Percentiles rank a stretch among this genome's conserved stretches.
These are phyloP conservation scores for Candida chauliodis DNA, from an alignment of 805 yeast species.

Conservation along the genomic window DNA sequence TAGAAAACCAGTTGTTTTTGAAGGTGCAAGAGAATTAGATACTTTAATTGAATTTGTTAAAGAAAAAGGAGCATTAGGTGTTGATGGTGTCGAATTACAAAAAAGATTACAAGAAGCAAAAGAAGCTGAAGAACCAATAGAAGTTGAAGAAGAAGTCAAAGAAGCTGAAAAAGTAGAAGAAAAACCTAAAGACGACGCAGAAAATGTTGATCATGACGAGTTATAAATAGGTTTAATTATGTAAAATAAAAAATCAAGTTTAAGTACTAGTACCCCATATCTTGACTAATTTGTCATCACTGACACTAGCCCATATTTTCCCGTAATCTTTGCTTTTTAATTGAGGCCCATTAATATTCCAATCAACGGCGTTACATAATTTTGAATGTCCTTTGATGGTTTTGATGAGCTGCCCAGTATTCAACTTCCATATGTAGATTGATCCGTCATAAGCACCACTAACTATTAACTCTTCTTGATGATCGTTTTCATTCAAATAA, in stretches of 20 bases:
- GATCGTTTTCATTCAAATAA: slow-evolving; percentile 35
- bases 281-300: slow-evolving; percentile 73
- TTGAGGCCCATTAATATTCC: slow-evolving; percentile 42
- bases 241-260: neutral
- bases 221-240: too few relatives aligned
- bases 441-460: slow-evolving; percentile 83
- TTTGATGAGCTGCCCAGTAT: slow-evolving; percentile 62
- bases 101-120: slow-evolving; percentile 17
- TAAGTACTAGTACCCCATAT: slow-evolving; percentile 47
- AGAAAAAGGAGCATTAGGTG: slow-evolving; percentile 58
- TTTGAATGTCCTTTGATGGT: slow-evolving; percentile 61
- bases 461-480: slow-evolving; percentile 62
- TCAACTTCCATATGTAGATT: slow-evolving; percentile 74
- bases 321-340: slow-evolving; percentile 30
- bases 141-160: slow-evolving; percentile 12
- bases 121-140: slow-evolving; percentile 18
- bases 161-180: slow-evolving; percentile 12
- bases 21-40: slow-evolving; percentile 72
- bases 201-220: slow-evolving; percentile 36
- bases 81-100: slow-evolving; percentile 47
- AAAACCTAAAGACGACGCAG: too few relatives aligned
- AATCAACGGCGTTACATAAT: slow-evolving; percentile 73
- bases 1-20: slow-evolving; percentile 55
- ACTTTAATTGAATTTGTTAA: slow-evolving; percentile 67
- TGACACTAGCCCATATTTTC: slow-evolving; percentile 72